Evolutionary conservation across 2,329 filamentous ascomycete genomes (phyloP).

Genomic region (Passalora sequoiae): DNA sequence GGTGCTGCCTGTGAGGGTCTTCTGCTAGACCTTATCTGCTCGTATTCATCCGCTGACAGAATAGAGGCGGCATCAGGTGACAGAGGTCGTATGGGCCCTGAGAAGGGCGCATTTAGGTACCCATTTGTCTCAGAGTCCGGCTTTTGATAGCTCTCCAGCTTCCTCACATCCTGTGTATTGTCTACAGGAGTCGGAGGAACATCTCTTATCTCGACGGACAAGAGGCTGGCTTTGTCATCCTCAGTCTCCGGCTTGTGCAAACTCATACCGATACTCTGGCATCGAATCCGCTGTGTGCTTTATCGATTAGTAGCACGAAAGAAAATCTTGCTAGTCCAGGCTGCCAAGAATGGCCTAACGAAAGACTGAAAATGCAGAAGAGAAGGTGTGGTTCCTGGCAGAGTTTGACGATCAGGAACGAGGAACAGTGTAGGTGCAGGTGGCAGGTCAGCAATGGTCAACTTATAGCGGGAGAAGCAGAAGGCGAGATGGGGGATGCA

Average conservation of each 20-base stretch:
- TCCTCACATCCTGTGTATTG: conserved; percentile 4
- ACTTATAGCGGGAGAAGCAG: neutral
- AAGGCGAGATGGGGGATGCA: neutral
- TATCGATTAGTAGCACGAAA: too few species aligned
- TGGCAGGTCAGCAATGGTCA: neutral
- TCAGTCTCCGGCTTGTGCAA: conserved; percentile 15
- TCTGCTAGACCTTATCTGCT: conserved; percentile 23
- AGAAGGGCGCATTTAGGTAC: conserved; percentile 27
- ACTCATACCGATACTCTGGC: conserved; percentile 22
- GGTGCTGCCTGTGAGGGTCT: conserved; percentile 3
- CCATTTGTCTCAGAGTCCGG: conserved; percentile 12
- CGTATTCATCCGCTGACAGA: conserved; percentile 32
- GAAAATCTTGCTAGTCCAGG: neutral
- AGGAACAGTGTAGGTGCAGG: too few species aligned
- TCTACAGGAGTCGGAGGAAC: neutral
- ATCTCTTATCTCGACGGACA: conserved; percentile 4
- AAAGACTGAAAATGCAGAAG: neutral
- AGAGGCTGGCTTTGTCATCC: conserved; percentile 8
- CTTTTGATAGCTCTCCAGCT: conserved; percentile 6
- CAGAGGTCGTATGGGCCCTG: conserved; percentile 33
- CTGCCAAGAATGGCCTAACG: neutral
- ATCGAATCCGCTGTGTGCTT: conserved; percentile 4
- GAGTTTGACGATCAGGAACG: neutral
- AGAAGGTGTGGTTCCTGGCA: neutral
- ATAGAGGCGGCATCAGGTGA: conserved; percentile 44